Evolutionary conservation across 345 rosid species (phyloP), one percentile per base, ranked within the genome.

Genomic region (Raphanus raphanistrum): DNA sequence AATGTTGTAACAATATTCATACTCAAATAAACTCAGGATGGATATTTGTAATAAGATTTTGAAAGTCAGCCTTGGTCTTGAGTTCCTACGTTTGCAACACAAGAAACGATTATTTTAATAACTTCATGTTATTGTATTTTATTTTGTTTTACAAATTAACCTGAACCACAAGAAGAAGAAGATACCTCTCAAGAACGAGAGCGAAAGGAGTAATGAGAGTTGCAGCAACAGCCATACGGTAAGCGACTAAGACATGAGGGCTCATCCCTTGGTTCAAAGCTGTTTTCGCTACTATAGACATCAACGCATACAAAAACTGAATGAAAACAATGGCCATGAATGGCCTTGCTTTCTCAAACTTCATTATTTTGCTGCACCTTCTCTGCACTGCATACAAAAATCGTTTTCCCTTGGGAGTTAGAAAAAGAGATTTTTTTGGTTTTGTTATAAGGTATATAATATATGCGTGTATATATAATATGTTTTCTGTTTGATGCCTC

Each of bases 21-120:
- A 93, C 97, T 93, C 98, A 36, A 93, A 67, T 65, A 90, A 83
- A 38, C 91, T 90, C 15, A 93, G 84, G 43, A 89, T 45, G 41
- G 78, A 33, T 78, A 94, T 87, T 86, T 92, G 89, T 7, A 83
- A 4, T 61, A 94, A 84, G 81, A 85, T 68, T 72, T 89, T 80
- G n/a, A 71, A 2, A 8, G 97, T 92, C 94, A 94, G 82, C 82
- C 71, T 89, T 48, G 97, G 96, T 82, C 94, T 89, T 50, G 63
- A 68, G 81, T 89, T 90, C 89, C 98, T 94, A 88, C 57, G 26
- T 54, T 79, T 63, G 1, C 52, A 79, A 16, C 61, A 68, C 38
- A 68, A 48, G 17, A 67, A 65, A 59, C 70, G 38, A 61, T 26
- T 13, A 67, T 0, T 17, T 33, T 12, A 60, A 59, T 12, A 60